phyloP scores from a whole-genome alignment of 2,329 filamentous ascomycete genomes.

The Trichoderma sp. region DNA sequence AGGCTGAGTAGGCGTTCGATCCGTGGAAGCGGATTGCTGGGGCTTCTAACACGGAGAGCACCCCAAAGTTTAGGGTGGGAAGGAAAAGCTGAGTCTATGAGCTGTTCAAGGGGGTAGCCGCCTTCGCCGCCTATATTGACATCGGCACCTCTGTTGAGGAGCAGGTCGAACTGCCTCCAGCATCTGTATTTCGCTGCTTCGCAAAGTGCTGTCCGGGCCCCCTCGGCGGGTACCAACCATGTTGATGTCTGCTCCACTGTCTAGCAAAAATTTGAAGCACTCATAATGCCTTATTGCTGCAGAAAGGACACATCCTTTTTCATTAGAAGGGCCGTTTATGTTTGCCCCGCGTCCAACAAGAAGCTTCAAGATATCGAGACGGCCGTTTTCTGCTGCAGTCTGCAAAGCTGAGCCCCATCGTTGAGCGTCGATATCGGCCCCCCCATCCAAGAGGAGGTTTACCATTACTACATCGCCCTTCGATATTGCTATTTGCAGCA shows the following conservation, averaged over 20 bases:
- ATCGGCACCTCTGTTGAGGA: neutral
- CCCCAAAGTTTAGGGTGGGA: too few relatives aligned
- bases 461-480: neutral
- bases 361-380: neutral
- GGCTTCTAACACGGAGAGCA: too few relatives aligned
- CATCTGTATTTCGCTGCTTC: neutral
- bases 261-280: neutral
- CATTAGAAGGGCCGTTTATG: neutral
- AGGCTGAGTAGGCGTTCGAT: neutral
- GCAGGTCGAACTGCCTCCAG: neutral
- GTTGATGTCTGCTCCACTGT: neutral
- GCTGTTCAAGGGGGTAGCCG: neutral
- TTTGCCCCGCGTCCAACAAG: neutral
- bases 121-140: neutral
- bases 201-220: neutral
- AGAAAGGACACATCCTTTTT: neutral
- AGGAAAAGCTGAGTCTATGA: too few relatives aligned
- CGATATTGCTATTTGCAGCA: neutral
- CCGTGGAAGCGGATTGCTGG: too few relatives aligned
- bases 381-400: neutral
- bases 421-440: neutral
- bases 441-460: neutral
- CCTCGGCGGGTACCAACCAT: neutral
- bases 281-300: neutral
- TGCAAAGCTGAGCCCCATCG: neutral